These are phyloP conservation scores for Anthoceros angustus DNA, from an alignment of 225 moss, liverwort and hornwort species.

Conservation along the genomic window DNA sequence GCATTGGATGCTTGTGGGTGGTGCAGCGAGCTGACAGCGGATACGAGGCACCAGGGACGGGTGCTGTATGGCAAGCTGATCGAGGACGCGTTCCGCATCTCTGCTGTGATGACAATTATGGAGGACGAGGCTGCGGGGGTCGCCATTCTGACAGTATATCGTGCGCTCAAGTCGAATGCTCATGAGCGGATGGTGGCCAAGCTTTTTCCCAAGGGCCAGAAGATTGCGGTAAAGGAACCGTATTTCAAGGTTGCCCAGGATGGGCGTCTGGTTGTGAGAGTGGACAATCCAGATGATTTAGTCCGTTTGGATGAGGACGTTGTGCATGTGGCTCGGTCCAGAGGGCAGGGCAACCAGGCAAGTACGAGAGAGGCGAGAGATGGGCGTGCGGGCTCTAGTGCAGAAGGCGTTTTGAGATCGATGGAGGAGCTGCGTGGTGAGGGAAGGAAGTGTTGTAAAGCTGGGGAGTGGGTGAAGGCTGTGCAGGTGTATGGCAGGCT, in stretches of 20 bases:
- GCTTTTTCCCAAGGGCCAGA: background rate
- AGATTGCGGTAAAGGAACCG: slow-evolving; percentile 5
- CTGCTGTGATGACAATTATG: background rate
- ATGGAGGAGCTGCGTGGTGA: slow-evolving; percentile 13
- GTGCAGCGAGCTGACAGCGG: background rate
- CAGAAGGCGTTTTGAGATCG: background rate
- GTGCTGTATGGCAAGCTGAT: background rate
- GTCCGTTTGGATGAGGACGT: background rate
- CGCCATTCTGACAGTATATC: background rate
- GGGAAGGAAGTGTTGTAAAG: slow-evolving; percentile 13
- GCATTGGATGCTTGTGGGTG: background rate
- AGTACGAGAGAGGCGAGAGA: background rate
- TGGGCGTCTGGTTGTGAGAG: slow-evolving; percentile 17
- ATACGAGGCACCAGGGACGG: background rate
- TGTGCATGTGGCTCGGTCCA: no score
- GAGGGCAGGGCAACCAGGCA: background rate
- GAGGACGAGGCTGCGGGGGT: background rate
- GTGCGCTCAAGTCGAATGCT: background rate
- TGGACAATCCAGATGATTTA: slow-evolving; percentile 22
- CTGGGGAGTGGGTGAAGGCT: slow-evolving; percentile 16
- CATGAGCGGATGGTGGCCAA: background rate
- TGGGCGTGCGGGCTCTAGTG: no score
- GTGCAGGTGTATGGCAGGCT: slow-evolving; percentile 9
- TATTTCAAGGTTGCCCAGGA: slow-evolving; percentile 21
- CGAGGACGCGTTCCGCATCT: background rate